A percentile compares a stretch with the other conserved stretches of the same genome.
These are phyloP conservation scores for Salix exigua DNA, from an alignment of 345 rosid species.

Conservation along the genomic window DNA sequence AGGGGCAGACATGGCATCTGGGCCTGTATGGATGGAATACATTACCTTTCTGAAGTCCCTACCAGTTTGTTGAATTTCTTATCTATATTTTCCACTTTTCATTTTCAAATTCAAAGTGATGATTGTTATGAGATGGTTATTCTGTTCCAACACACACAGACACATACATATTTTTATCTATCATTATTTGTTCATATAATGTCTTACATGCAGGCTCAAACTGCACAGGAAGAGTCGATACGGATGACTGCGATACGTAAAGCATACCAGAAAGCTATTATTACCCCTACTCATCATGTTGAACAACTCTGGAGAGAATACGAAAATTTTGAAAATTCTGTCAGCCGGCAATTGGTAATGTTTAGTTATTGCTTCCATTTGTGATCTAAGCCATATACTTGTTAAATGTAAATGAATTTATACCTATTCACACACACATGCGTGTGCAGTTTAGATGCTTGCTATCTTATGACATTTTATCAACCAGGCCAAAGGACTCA, in stretches of 20 bases:
- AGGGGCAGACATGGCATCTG: slow-evolving; percentile 90
- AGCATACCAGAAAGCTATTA: slow-evolving; percentile 79
- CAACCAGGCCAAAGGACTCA: slow-evolving; percentile 85
- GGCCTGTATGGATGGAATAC: slow-evolving; percentile 93
- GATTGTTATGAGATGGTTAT: background rate
- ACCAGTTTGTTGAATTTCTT: slow-evolving; percentile 58
- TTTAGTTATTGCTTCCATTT: slow-evolving; percentile 1
- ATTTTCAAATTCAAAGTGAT: background rate
- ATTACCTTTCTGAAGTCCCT: slow-evolving; percentile 70
- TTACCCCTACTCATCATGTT: slow-evolving; percentile 83
- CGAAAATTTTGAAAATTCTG: slow-evolving; percentile 88
- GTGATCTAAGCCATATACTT: background rate
- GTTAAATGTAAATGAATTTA: background rate
- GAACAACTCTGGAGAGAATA: slow-evolving; percentile 97
- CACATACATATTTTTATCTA: background rate
- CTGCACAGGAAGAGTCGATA: slow-evolving; percentile 72
- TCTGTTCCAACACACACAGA: background rate
- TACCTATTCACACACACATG: background rate
- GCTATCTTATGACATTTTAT: slow-evolving; percentile 19
- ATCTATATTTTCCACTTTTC: slow-evolving; percentile 4
- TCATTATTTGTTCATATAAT: slow-evolving; percentile 14
- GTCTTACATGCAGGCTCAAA: slow-evolving; percentile 50
- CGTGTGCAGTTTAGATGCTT: background rate
- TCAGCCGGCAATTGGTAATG: slow-evolving; percentile 84
- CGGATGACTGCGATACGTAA: slow-evolving; percentile 74